These are phyloP conservation scores for Silybum marianum DNA, from an alignment of 129 eudicot genomes.

Conservation along the genomic window DNA sequence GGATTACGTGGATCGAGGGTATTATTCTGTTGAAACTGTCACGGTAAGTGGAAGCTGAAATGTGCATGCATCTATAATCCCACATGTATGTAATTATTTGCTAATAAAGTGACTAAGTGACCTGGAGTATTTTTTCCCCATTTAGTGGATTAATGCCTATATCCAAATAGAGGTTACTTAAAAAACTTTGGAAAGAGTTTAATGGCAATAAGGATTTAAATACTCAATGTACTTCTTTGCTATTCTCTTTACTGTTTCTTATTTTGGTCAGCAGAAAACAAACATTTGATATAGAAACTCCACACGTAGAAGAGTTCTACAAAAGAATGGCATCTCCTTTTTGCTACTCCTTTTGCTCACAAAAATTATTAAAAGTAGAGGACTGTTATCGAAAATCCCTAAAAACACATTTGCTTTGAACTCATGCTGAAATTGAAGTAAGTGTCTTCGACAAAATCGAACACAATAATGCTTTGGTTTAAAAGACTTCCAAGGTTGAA, in stretches of 20 bases:
- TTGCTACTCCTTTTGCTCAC: not conserved
- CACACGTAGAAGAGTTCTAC: not conserved
- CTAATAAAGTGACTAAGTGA: not conserved
- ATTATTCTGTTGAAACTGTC: slow-evolving; percentile 84
- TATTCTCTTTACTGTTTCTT: not conserved
- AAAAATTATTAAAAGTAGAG: too few species aligned
- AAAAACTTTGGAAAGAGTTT: not conserved
- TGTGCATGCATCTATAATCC: not conserved
- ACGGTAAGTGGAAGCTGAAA: slow-evolving; percentile 50
- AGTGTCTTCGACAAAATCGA: not conserved
- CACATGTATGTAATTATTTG: not conserved
- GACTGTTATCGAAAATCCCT: too few species aligned
- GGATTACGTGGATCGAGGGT: slow-evolving; percentile 89
- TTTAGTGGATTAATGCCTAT: too few species aligned
- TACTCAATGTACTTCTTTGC: not conserved
- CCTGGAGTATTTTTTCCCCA: too few species aligned
- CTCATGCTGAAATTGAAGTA: not conserved
- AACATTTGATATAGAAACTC: not conserved
- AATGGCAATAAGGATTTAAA: not conserved
- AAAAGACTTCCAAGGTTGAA: not conserved
- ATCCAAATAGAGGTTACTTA: not conserved
- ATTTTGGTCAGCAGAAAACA: not conserved
- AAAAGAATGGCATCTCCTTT: not conserved
- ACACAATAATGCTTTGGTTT: not conserved
- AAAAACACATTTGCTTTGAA: not conserved